Percentiles rank a stretch among this genome's conserved stretches.
Evolutionary conservation across 805 yeast genomes (phyloP).

Genomic region (Starmerella riodocensis): DNA sequence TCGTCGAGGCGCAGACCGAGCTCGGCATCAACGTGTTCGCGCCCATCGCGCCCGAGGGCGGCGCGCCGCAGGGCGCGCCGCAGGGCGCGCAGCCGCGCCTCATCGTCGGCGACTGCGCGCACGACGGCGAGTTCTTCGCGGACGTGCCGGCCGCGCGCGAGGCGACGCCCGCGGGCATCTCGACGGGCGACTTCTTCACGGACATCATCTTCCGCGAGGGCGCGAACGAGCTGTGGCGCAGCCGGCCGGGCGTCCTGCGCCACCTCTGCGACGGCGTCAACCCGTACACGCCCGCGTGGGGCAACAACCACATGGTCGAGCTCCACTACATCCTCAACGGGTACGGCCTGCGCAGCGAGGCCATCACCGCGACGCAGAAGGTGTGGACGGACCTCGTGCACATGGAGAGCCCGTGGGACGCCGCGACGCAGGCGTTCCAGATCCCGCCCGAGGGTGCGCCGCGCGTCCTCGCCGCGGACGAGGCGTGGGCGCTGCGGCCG

Average conservation of each 20-base stretch:
- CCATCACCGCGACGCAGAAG: conserved; percentile 21
- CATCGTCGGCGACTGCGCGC: conserved; percentile 24
- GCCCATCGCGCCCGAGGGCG: conserved; percentile 19
- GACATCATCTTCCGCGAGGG: conserved; percentile 8
- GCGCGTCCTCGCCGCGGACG: not conserved
- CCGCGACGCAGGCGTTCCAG: conserved; percentile 5
- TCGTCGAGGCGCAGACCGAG: conserved; percentile 21
- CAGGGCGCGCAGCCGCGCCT: conserved; percentile 12
- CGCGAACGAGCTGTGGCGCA: conserved; percentile 10
- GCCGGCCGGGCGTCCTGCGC: conserved; percentile 17
- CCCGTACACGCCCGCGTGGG: conserved; percentile 22
- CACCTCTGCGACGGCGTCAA: conserved; percentile 26
- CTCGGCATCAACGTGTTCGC: conserved; percentile 21
- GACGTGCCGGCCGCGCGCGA: conserved; percentile 10
- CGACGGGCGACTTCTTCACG: conserved; percentile 2
- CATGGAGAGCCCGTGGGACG: conserved; percentile 24
- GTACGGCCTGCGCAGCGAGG: conserved; percentile 18
- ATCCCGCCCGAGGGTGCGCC: conserved; percentile 6
- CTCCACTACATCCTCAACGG: conserved; percentile 25
- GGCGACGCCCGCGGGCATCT: not conserved
- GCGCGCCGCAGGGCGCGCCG: conserved; percentile 10
- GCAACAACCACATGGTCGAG: conserved; percentile 29
- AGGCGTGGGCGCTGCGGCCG: not conserved
- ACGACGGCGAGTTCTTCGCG: conserved; percentile 22
- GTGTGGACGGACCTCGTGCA: conserved; percentile 22